Evolutionary conservation across 768 basidiomycete genomes (phyloP).

Genomic region (Pisolithus tinctorius): DNA sequence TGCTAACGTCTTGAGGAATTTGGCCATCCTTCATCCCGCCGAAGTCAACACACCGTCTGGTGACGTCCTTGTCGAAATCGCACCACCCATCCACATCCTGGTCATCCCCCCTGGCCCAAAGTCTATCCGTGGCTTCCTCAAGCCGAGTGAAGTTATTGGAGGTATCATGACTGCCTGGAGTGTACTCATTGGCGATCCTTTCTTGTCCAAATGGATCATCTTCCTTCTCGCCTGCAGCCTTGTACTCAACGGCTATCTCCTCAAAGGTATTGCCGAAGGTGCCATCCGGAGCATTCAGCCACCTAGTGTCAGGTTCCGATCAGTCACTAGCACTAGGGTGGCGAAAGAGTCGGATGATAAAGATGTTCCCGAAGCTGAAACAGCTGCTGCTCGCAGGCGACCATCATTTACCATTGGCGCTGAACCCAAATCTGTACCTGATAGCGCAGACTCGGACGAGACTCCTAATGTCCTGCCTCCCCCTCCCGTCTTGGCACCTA

Average conservation of each 20-base stretch:
- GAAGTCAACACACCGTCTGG: slow-evolving; percentile 16
- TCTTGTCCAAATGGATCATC: slow-evolving; percentile 93
- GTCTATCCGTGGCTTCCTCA: slow-evolving; percentile 26
- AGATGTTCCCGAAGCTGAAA: slow-evolving; percentile 10
- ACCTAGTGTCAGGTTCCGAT: slow-evolving; percentile 23
- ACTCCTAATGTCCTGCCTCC: slow-evolving; percentile 15
- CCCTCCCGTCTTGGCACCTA: slow-evolving; percentile 8
- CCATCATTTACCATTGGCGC: slow-evolving; percentile 23
- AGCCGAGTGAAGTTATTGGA: slow-evolving; percentile 57
- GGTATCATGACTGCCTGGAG: slow-evolving; percentile 91
- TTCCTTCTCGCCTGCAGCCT: slow-evolving; percentile 80
- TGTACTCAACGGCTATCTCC: slow-evolving; percentile 85
- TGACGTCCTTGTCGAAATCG: slow-evolving; percentile 53
- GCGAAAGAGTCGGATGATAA: slow-evolving; percentile 17
- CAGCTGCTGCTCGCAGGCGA: slow-evolving; percentile 8
- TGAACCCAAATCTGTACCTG: slow-evolving; percentile 8
- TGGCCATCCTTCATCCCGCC: slow-evolving; percentile 34
- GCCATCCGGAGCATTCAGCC: slow-evolving; percentile 27
- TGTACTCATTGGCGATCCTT: slow-evolving; percentile 85
- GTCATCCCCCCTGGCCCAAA: slow-evolving; percentile 32
- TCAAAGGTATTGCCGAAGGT: slow-evolving; percentile 76
- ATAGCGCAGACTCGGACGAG: slow-evolving; percentile 12
- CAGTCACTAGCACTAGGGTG: slow-evolving; percentile 15
- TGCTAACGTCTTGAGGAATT: slow-evolving; percentile 47
- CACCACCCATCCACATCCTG: slow-evolving; percentile 52